phyloP scores from a whole-genome alignment of 2,329 filamentous ascomycete species.

The Ophidiomyces ophidiicola region DNA sequence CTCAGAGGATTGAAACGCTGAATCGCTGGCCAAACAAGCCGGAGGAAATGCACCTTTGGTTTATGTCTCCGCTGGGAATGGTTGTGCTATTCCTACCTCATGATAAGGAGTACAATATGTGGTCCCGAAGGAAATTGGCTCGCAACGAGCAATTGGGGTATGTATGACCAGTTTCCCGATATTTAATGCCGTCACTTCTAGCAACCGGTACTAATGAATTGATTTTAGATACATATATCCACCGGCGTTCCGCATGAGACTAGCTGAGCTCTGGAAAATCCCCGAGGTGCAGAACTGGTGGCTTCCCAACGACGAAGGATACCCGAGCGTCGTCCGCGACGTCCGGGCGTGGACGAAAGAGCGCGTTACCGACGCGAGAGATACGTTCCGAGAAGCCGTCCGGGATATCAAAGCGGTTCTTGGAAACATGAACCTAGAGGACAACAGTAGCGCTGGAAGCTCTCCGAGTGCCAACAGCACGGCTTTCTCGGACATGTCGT shows the following conservation, averaged over 20 bases:
- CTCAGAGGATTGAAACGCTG: conserved; percentile 68
- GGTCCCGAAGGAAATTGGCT: conserved; percentile 69
- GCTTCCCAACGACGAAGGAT: conserved; percentile 71
- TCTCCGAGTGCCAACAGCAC: conserved; percentile 16
- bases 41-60: conserved; percentile 56
- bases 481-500: conserved; percentile 8
- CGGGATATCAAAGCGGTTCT: conserved; percentile 67
- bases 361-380: conserved; percentile 46
- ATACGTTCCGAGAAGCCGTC: conserved; percentile 49
- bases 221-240: conserved; percentile 72
- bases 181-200: neutral
- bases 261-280: conserved; percentile 64
- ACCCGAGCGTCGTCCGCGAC: conserved; percentile 58
- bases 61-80: conserved; percentile 66
- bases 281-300: conserved; percentile 69
- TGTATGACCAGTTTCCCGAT: conserved; percentile 26
- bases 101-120: conserved; percentile 59
- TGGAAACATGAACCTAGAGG: conserved; percentile 46
- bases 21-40: conserved; percentile 59
- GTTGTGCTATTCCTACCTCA: conserved; percentile 67
- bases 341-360: conserved; percentile 74
- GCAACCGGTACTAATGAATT: too few relatives aligned
- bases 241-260: conserved; percentile 56
- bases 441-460: conserved; percentile 24
- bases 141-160: conserved; percentile 68